Evolutionary conservation across 2,329 filamentous ascomycete genomes (phyloP), one percentile per base, ranked within the genome.

Genomic region (Cephalotrichum gorgonifer): DNA sequence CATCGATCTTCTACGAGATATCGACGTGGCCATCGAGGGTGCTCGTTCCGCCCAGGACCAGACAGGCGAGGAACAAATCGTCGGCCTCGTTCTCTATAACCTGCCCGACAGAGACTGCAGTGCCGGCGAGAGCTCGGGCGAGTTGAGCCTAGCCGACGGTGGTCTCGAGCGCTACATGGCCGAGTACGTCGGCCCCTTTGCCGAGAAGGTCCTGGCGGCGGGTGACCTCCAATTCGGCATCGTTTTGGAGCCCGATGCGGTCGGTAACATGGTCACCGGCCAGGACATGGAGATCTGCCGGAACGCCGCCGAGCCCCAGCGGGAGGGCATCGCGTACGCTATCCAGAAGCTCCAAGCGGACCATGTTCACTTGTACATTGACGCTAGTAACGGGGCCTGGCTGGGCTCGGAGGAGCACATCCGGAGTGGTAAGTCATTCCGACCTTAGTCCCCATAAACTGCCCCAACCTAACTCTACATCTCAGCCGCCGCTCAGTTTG

Each of bases 381-480:
- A 83, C 55, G 79, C 76, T 6, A 78, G 76, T 50, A 78, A 83
- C 60, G 78, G 74, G 25, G 78, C 79, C 51, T 83, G 79, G 79
- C 69, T 83, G 33, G 79, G 78, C 56, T 82, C 78, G 78, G 60
- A 72, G n/a, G 77, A 75, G 15, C 15, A 79, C 60, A 64, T 78
- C 49, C 11, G 15, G 30, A 31, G 30, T 14, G 30, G 30, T 31
- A 31, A 31, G 30, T 14, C 30, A 31, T 31, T 14, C n/a, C 30
- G 8, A 31, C 30, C 8, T 15, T 14, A 31, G 8, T 31, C 30
- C 30, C 15, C 30, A 31, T 6, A 31, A 3, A 31, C 30, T 12
- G 5, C 30, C n/a, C n/a, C n/a, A n/a, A 31, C 12, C 30, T 31
- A 31, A 31, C 30, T 4, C 30, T 15, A 3, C 11, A 52, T 55